These are phyloP conservation scores for Raphanus sativus DNA, from an alignment of 345 rosid species.

Conservation along the genomic window DNA sequence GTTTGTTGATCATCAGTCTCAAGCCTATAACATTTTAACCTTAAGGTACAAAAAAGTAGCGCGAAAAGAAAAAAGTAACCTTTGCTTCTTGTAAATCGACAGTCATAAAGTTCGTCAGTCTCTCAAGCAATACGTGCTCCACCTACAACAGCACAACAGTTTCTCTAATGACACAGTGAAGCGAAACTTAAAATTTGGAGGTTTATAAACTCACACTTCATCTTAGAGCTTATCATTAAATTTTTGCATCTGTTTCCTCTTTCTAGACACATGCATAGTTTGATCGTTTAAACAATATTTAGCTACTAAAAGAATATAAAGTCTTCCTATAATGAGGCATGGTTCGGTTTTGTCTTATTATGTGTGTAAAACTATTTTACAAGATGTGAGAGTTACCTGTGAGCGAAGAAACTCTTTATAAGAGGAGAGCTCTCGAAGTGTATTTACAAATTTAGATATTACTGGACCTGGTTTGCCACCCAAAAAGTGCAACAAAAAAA, in stretches of 20 bases:
- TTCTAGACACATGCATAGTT: not conserved
- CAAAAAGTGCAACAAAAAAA: not conserved
- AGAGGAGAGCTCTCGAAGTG: slow-evolving; percentile 74
- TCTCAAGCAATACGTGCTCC: slow-evolving; percentile 73
- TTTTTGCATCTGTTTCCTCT: not conserved
- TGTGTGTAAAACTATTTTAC: not conserved
- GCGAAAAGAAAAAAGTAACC: slow-evolving; percentile 41
- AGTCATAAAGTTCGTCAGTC: slow-evolving; percentile 57
- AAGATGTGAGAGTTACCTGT: slow-evolving; percentile 52
- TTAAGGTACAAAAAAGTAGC: not conserved
- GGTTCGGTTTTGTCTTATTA: not conserved
- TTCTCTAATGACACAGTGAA: not conserved
- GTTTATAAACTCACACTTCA: not conserved
- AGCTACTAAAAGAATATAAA: not conserved
- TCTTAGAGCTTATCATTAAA: not conserved
- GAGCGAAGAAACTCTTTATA: slow-evolving; percentile 82
- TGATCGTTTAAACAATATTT: not conserved
- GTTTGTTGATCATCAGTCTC: not conserved
- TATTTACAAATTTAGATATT: slow-evolving; percentile 64
- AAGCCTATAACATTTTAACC: not conserved
- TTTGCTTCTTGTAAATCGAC: slow-evolving; percentile 73
- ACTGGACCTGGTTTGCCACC: slow-evolving; percentile 59
- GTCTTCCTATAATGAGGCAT: not conserved
- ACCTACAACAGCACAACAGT: slow-evolving; percentile 49
- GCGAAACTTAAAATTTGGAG: not conserved